Evolutionary conservation across 345 rosid species (phyloP).

Genomic region (Populus nigra): DNA sequence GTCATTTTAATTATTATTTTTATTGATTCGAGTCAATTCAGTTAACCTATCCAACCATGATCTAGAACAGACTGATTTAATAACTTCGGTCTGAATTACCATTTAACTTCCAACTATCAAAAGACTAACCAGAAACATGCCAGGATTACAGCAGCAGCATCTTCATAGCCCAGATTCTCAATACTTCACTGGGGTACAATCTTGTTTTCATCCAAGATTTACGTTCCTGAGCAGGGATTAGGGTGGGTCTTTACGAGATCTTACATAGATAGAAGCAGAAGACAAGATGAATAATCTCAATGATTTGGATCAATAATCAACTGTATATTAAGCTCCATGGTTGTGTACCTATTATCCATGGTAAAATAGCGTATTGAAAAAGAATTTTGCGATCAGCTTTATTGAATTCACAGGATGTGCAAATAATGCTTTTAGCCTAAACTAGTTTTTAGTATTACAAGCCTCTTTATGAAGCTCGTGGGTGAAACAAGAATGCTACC

Average conservation of each 20-base stretch:
- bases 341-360: no score
- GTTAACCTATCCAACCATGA: no score
- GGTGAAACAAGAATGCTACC: background rate
- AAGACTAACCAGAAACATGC: no score
- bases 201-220: no score
- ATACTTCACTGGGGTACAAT: background rate
- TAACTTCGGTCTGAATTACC: no score
- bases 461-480: background rate
- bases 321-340: background rate
- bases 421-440: background rate
- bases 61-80: no score
- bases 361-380: no score
- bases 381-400: background rate
- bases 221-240: no score
- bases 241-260: background rate
- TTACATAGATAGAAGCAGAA: background rate
- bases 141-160: no score
- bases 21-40: no score
- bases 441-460: background rate
- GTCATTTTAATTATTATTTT: no score
- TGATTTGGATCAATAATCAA: background rate
- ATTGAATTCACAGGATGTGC: background rate
- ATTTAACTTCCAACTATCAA: no score
- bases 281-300: background rate
- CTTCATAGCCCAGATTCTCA: background rate